Percentiles rank a stretch among this genome's conserved stretches.
These are phyloP conservation scores for Teunomyces pallodes DNA, from an alignment of 805 yeast species.

Conservation along the genomic window DNA sequence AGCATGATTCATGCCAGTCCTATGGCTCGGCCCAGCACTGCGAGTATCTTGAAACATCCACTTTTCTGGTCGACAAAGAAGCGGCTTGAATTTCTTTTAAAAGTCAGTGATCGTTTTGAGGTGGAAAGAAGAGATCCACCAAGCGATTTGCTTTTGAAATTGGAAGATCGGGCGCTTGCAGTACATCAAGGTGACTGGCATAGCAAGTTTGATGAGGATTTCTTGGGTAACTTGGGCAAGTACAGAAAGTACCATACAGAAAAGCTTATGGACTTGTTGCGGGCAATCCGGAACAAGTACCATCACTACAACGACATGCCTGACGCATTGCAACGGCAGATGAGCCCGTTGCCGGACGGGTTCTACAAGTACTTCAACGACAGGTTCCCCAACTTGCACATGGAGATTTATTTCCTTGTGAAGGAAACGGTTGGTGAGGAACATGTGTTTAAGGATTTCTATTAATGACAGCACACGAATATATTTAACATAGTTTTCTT, in stretches of 20 bases:
- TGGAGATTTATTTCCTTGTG: conserved; percentile 69
- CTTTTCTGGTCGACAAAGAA: conserved; percentile 76
- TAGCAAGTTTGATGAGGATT: conserved; percentile 60
- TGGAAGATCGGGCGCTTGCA: conserved; percentile 55
- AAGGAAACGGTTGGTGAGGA: conserved; percentile 59
- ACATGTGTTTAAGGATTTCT: conserved; percentile 49
- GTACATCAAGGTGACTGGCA: conserved; percentile 77
- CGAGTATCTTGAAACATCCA: conserved; percentile 74
- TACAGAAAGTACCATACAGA: conserved; percentile 83
- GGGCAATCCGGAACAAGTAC: conserved; percentile 90
- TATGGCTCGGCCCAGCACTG: conserved; percentile 65
- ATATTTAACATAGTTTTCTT: not conserved
- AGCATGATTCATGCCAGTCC: conserved; percentile 75
- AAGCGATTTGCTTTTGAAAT: conserved; percentile 49
- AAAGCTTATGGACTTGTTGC: conserved; percentile 76
- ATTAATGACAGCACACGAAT: conserved; percentile 12
- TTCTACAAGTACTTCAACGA: conserved; percentile 72
- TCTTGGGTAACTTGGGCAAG: conserved; percentile 82
- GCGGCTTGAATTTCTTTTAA: conserved; percentile 78
- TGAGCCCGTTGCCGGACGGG: conserved; percentile 83
- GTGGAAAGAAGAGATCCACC: conserved; percentile 80
- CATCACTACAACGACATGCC: conserved; percentile 95
- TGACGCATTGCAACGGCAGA: conserved; percentile 52
- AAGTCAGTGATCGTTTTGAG: conserved; percentile 89
- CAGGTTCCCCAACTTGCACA: conserved; percentile 74